Percentiles rank a stretch among this genome's conserved stretches.
These are phyloP conservation scores for Phoenix dactylifera DNA, from an alignment of 176 grass and related monocot species.

Conservation along the genomic window DNA sequence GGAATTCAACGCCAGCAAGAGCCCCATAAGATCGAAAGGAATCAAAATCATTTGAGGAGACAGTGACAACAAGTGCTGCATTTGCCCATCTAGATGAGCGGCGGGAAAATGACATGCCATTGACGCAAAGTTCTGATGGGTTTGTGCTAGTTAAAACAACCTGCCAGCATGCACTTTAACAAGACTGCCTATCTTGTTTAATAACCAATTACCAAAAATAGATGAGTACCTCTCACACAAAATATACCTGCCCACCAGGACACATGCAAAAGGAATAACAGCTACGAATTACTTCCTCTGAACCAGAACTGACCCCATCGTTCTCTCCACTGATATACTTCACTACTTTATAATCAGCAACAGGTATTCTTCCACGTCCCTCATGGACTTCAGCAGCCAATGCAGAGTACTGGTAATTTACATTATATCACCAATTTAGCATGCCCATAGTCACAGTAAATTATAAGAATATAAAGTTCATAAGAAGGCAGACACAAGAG, in stretches of 20 bases:
- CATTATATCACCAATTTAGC: too few relatives aligned
- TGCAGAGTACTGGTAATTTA: conserved; percentile 52
- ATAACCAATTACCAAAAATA: conserved; percentile 2
- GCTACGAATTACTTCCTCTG: conserved; percentile 37
- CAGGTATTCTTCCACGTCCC: conserved; percentile 92
- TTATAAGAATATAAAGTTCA: too few relatives aligned
- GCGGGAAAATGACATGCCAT: conserved; percentile 96
- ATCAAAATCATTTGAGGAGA: conserved; percentile 76
- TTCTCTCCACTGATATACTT: conserved; percentile 50
- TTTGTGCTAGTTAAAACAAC: conserved; percentile 95
- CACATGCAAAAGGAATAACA: conserved; percentile 99
- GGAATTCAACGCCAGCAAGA: conserved; percentile 92
- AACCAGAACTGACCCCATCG: conserved; percentile 12
- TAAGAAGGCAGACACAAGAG: too few relatives aligned
- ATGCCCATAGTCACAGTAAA: too few relatives aligned
- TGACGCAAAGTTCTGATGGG: conserved; percentile 81
- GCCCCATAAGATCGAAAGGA: conserved; percentile 50
- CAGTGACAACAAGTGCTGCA: conserved; percentile 78
- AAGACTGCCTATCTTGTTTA: conserved; percentile 6
- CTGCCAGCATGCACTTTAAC: conserved; percentile 28
- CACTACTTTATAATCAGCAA: conserved; percentile 91
- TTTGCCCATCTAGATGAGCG: conserved; percentile 95
- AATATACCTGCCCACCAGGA: conserved; percentile 82
- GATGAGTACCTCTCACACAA: not conserved
- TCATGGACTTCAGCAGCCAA: conserved; percentile 72